Percentiles rank a stretch among this genome's conserved stretches.
phyloP scores from a whole-genome alignment of 139 green algal genomes.

The Chlamydomonas incerta region DNA sequence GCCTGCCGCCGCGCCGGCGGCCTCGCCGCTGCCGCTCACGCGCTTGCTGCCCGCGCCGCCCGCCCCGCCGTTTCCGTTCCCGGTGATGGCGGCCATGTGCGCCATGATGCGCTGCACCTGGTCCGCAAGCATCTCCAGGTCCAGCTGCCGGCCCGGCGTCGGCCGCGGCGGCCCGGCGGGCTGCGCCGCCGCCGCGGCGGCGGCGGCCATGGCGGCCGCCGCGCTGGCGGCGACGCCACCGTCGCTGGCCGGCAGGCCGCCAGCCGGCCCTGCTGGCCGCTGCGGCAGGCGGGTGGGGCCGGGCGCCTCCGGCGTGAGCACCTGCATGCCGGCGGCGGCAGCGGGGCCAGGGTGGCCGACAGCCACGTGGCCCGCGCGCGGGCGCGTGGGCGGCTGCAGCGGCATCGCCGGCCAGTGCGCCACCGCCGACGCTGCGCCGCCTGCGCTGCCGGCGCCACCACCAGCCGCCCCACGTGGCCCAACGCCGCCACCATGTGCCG shows the following conservation, averaged over 20 bases:
- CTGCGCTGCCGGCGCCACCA: not conserved
- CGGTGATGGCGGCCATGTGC: constrained; percentile 3
- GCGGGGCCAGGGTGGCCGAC: not conserved
- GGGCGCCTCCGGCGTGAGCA: not conserved
- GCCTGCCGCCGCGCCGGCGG: not conserved
- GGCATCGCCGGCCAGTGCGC: constrained; percentile 20
- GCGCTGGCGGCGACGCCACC: no score
- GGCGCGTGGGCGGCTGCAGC: constrained; percentile 6
- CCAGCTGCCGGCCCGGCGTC: constrained; percentile 9
- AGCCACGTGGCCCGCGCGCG: no score
- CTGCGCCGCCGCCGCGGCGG: no score
- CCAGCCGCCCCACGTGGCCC: not conserved
- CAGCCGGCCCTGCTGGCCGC: no score
- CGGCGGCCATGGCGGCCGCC: no score
- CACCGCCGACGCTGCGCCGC: not conserved
- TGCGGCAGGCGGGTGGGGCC: not conserved
- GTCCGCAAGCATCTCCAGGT: constrained; percentile 13
- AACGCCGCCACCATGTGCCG: not conserved
- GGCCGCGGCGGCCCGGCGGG: not conserved
- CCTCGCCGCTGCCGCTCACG: not conserved
- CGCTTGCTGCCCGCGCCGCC: no score
- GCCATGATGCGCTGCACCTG: constrained; percentile 32
- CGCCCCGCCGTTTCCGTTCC: no score
- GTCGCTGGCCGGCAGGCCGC: no score
- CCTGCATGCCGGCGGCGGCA: not conserved